A percentile compares a stretch with the other conserved stretches of the same genome.
Evolutionary conservation across 768 basidiomycete species (phyloP).

Genomic region (Tulasnella sp.): DNA sequence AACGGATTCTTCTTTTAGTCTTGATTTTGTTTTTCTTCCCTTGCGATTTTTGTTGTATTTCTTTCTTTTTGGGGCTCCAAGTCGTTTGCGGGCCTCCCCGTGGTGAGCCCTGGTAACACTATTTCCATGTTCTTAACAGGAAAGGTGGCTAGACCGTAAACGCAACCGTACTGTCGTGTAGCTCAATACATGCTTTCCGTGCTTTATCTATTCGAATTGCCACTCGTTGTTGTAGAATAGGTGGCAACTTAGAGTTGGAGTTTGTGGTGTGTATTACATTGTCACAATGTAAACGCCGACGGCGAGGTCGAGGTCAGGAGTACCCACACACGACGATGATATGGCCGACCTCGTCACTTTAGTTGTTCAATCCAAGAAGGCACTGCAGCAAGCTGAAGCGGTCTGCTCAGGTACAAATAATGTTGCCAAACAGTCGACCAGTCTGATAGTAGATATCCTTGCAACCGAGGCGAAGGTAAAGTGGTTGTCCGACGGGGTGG

Average conservation of each 20-base stretch:
- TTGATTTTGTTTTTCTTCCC: neutral
- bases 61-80: neutral
- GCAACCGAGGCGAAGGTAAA: constrained; percentile 78
- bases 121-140: neutral
- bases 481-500: constrained; percentile 74
- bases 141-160: neutral
- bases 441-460: constrained; percentile 69
- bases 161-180: neutral
- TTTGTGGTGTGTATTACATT: neutral
- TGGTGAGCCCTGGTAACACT: neutral
- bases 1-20: neutral
- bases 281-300: neutral
- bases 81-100: neutral
- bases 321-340: neutral
- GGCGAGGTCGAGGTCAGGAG: constrained; percentile 1
- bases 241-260: too few relatives aligned
- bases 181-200: neutral
- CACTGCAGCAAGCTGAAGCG: constrained; percentile 74
- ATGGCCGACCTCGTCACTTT: constrained; percentile 65
- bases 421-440: constrained; percentile 67
- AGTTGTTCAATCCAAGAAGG: constrained; percentile 80
- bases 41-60: neutral
- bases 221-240: too few relatives aligned
- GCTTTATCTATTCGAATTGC: neutral
- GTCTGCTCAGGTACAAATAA: constrained; percentile 70